phyloP scores from a whole-genome alignment of 768 basidiomycete species.

The Sporobolomyces phaffii region DNA sequence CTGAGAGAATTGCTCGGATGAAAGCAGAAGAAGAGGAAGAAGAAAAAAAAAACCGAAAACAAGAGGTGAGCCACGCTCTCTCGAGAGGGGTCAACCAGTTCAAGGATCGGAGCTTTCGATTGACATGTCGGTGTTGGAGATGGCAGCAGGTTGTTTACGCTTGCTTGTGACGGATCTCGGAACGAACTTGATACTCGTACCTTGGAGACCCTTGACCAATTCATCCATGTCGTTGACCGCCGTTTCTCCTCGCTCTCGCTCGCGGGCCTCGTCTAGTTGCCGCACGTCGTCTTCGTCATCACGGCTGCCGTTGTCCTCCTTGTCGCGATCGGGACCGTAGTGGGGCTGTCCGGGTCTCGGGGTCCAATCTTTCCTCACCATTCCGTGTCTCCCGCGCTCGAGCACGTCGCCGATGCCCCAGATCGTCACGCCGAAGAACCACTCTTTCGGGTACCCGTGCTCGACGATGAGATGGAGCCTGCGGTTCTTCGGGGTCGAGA shows the following conservation, averaged over 20 bases:
- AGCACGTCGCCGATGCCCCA: conserved; percentile 23
- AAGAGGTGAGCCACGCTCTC: not conserved
- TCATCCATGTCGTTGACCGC: conserved; percentile 21
- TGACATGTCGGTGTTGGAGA: conserved; percentile 16
- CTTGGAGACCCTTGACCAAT: not conserved
- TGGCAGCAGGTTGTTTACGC: too few relatives aligned
- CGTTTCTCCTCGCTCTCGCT: not conserved
- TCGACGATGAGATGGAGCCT: conserved; percentile 38
- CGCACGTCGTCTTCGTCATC: not conserved
- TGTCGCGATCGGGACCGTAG: too few relatives aligned
- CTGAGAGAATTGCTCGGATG: not conserved
- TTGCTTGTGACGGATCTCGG: conserved; percentile 12
- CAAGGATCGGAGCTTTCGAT: not conserved
- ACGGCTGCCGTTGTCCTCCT: not conserved
- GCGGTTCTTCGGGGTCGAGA: conserved; percentile 33
- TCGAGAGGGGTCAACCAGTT: too few relatives aligned
- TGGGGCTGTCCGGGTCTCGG: conserved; percentile 12
- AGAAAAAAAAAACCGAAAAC: too few relatives aligned
- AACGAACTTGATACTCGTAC: conserved; percentile 23
- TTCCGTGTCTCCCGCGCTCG: conserved; percentile 3
- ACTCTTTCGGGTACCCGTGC: conserved; percentile 39
- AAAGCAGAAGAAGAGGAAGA: not conserved
- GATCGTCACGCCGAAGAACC: conserved; percentile 29
- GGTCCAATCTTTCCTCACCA: conserved; percentile 32
- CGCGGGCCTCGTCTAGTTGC: not conserved